A percentile compares a stretch with the other conserved stretches of the same genome.
phyloP scores from a whole-genome alignment of 192 early-diverging fungal genomes.

The Linnemannia schmuckeri region DNA sequence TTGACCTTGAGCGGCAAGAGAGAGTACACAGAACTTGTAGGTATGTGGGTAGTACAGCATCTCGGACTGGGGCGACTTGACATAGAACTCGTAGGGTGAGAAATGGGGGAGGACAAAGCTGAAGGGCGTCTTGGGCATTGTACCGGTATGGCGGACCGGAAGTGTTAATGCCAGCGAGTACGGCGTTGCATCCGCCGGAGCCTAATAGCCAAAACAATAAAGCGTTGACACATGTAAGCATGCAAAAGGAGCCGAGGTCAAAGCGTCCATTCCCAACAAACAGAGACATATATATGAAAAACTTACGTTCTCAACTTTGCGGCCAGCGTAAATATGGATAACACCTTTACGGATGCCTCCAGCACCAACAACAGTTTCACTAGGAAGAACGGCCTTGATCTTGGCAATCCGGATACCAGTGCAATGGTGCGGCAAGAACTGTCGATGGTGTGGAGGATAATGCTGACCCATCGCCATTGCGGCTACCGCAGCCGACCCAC shows the following conservation, averaged over 20 bases:
- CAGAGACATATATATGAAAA: not conserved
- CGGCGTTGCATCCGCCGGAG: constrained; percentile 36
- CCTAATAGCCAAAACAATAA: constrained; percentile 2
- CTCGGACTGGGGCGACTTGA: constrained; percentile 64
- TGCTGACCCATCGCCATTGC: not conserved
- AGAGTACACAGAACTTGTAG: constrained; percentile 58
- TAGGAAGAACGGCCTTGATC: constrained; percentile 65
- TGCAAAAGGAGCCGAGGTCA: not conserved
- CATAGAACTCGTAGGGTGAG: constrained; percentile 61
- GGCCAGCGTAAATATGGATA: constrained; percentile 62
- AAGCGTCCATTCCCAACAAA: not conserved
- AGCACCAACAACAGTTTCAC: constrained; percentile 37
- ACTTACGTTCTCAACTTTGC: constrained; percentile 42
- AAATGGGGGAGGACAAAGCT: constrained; percentile 60
- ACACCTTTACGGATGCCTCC: constrained; percentile 49
- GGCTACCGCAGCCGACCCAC: not conserved
- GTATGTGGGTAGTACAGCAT: constrained; percentile 60
- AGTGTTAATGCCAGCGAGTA: constrained; percentile 58
- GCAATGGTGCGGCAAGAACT: constrained; percentile 21
- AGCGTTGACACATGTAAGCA: not conserved
- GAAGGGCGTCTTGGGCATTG: constrained; percentile 45
- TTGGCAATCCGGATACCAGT: constrained; percentile 55
- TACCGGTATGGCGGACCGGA: constrained; percentile 46
- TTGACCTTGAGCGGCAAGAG: constrained; percentile 39
- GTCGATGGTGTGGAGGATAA: constrained; percentile 1